A percentile compares a stretch with the other conserved stretches of the same genome.
Evolutionary conservation across 148 eudicot genomes (phyloP).

Genomic region (Chenopodium formosanum): DNA sequence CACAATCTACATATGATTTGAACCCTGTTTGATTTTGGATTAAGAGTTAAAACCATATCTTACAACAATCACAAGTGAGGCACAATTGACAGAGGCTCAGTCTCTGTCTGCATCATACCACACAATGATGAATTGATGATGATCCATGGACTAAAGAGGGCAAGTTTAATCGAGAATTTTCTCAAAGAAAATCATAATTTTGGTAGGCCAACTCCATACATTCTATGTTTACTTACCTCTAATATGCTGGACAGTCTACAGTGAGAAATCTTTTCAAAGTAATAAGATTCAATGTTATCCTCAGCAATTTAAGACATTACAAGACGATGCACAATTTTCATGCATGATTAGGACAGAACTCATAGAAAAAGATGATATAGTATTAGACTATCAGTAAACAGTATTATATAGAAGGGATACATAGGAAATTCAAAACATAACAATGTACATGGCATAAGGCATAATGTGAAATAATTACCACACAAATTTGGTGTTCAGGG

Average conservation of each 20-base stretch:
- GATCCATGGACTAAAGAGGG: not conserved
- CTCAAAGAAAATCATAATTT: not conserved
- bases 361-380: not conserved
- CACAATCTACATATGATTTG: not conserved
- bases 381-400: not conserved
- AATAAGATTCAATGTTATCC: not conserved
- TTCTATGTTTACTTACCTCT: not conserved
- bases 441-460: not conserved
- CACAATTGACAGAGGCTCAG: not conserved
- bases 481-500: constrained; percentile 96
- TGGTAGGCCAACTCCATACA: constrained; percentile 2
- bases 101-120: not conserved
- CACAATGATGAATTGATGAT: not conserved
- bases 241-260: not conserved
- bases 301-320: not conserved
- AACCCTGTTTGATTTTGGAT: not conserved
- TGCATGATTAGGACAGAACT: not conserved
- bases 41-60: not conserved
- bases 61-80: not conserved
- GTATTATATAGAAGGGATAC: not conserved
- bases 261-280: not conserved
- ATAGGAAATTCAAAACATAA: not conserved
- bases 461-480: constrained; percentile 49
- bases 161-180: not conserved
- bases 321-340: not conserved